Evolutionary conservation across 345 rosid species (phyloP).

Genomic region (Hibiscus syriacus): DNA sequence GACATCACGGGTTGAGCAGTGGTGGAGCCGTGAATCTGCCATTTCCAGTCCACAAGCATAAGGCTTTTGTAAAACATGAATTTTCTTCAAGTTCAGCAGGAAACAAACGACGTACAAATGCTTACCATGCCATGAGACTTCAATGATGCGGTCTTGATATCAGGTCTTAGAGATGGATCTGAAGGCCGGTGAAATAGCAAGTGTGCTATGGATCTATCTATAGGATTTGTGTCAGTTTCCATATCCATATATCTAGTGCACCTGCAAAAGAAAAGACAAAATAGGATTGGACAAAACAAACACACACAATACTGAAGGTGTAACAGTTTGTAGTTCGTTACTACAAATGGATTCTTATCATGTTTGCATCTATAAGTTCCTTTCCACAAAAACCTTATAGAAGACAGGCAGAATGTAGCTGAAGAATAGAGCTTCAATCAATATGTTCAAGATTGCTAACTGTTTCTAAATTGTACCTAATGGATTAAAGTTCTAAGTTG

Average conservation of each 20-base stretch:
- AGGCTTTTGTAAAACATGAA: not conserved
- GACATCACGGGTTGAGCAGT: slow-evolving; percentile 30
- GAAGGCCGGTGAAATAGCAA: slow-evolving; percentile 81
- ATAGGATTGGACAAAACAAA: not conserved
- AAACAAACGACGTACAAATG: not conserved
- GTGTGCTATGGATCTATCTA: slow-evolving; percentile 91
- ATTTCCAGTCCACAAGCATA: not conserved
- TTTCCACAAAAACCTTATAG: not conserved
- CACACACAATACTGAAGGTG: not conserved
- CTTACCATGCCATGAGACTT: slow-evolving; percentile 50
- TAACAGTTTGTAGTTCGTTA: not conserved
- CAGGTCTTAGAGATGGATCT: slow-evolving; percentile 41
- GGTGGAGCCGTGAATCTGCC: slow-evolving; percentile 45
- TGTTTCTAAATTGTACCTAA: not conserved
- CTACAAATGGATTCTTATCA: not conserved
- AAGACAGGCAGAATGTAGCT: not conserved
- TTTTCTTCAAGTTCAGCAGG: not conserved
- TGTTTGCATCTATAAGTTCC: not conserved
- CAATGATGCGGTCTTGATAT: slow-evolving; percentile 26
- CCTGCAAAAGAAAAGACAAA: slow-evolving; percentile 29
- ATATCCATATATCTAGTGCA: slow-evolving; percentile 56
- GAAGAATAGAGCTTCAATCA: not conserved
- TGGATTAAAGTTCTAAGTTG: not conserved
- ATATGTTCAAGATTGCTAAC: not conserved
- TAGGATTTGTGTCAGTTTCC: slow-evolving; percentile 88